These are phyloP conservation scores for Cydonia oblonga DNA, from an alignment of 331 rosid species.

Conservation along the genomic window DNA sequence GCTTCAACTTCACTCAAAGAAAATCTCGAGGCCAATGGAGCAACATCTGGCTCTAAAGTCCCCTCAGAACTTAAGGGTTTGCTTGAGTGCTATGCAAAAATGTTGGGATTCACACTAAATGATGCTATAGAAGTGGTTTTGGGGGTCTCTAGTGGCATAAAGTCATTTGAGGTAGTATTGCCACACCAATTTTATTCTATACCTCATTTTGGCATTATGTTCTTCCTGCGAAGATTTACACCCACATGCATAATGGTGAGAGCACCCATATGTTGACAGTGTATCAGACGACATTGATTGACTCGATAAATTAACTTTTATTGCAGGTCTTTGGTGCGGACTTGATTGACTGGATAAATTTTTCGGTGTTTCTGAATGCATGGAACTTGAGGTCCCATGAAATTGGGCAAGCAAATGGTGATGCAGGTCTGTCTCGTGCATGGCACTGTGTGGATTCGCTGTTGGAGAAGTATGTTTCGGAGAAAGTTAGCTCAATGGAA, in stretches of 20 bases:
- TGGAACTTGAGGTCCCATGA: constrained; percentile 76
- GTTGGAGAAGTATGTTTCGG: constrained; percentile 52
- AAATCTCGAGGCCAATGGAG: constrained; percentile 55
- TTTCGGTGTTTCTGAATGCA: constrained; percentile 68
- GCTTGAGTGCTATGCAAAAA: constrained; percentile 67
- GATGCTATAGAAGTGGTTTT: constrained; percentile 55
- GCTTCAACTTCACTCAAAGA: constrained; percentile 66
- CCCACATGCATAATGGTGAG: no score
- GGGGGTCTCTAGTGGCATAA: constrained; percentile 36
- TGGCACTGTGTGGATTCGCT: constrained; percentile 60
- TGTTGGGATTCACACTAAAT: constrained; percentile 52
- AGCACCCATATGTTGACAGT: neutral
- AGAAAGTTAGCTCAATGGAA: constrained; percentile 34
- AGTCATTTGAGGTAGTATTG: constrained; percentile 48
- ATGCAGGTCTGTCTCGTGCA: constrained; percentile 24
- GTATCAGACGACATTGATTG: neutral
- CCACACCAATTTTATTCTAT: no score
- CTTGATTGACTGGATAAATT: constrained; percentile 86
- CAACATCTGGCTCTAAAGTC: constrained; percentile 34
- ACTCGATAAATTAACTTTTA: neutral
- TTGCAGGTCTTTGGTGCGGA: constrained; percentile 64
- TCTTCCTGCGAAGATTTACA: neutral
- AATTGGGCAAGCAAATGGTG: constrained; percentile 30
- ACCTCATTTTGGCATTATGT: neutral
- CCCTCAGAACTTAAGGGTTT: constrained; percentile 58